phyloP scores from a whole-genome alignment of 1,284 basidiomycete species.

The Apiotrichum sp. region DNA sequence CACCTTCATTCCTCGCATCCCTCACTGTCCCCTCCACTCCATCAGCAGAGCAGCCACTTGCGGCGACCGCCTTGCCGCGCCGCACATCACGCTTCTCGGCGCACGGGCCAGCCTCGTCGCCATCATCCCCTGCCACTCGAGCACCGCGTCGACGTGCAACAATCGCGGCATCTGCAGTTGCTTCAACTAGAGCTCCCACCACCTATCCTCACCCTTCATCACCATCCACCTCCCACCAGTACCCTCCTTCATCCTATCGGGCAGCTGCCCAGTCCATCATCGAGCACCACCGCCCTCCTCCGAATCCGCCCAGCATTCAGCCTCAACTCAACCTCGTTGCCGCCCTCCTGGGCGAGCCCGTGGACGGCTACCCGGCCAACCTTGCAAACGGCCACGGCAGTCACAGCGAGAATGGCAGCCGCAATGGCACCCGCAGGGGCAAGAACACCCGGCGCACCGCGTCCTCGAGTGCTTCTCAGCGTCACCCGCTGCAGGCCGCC shows the following conservation, averaged over 20 bases:
- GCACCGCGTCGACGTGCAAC: not conserved
- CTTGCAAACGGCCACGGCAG: not conserved
- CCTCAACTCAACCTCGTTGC: not conserved
- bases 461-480: not conserved
- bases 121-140: not conserved
- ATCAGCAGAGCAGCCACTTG: not conserved
- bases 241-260: not conserved
- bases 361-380: not conserved
- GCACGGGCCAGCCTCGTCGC: not conserved
- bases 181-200: not conserved
- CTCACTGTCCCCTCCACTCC: too few relatives aligned
- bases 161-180: not conserved
- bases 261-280: slow-evolving; percentile 2
- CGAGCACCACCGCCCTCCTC: slow-evolving; percentile 4
- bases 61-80: not conserved
- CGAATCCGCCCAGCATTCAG: slow-evolving; percentile 3
- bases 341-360: not conserved
- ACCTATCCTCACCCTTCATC: not conserved
- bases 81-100: not conserved
- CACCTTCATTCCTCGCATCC: too few relatives aligned
- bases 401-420: not conserved
- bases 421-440: not conserved
- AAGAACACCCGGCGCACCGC: not conserved
- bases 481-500: not conserved
- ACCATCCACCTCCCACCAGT: not conserved